A percentile compares a stretch with the other conserved stretches of the same genome.
Conservation (phyloP, 2,329 filamentous ascomycete genomes). For the Pleurostoma richardsiae region DNA sequence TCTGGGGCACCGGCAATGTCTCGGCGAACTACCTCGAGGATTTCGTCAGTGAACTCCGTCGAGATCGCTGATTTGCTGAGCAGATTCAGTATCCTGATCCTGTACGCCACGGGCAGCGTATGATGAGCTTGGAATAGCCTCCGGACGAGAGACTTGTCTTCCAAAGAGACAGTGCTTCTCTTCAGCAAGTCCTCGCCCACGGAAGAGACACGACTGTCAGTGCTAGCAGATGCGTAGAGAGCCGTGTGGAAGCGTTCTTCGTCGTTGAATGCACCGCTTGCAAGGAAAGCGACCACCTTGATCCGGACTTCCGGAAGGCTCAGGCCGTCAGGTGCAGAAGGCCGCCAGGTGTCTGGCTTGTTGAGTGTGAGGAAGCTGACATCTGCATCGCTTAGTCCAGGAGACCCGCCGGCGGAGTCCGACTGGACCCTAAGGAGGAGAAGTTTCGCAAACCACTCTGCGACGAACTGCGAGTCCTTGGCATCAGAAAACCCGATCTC, state of each 20-base stretch:
- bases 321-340: constrained; percentile 52
- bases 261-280: constrained; percentile 82
- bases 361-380: constrained; percentile 64
- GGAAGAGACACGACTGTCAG: constrained; percentile 75
- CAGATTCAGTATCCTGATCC: constrained; percentile 70
- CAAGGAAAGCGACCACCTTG: constrained; percentile 65
- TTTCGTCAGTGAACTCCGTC: constrained; percentile 62
- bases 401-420: constrained; percentile 13
- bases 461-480: constrained; percentile 69
- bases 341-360: constrained; percentile 66
- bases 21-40: constrained; percentile 66
- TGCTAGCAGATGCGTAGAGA: constrained; percentile 75
- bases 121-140: constrained; percentile 71
- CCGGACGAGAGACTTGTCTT: constrained; percentile 58
- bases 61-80: constrained; percentile 73
- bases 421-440: constrained; percentile 47
- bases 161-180: constrained; percentile 68
- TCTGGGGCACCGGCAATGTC: constrained; percentile 40
- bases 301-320: constrained; percentile 67
- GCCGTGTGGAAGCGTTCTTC: constrained; percentile 79
- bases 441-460: constrained; percentile 71
- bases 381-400: constrained; percentile 61
- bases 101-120: constrained; percentile 64
- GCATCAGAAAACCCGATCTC: constrained; percentile 60
- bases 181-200: constrained; percentile 89